Conservation (phyloP, 148 eudicot genomes). For the Rhododendron ferrugineum region DNA sequence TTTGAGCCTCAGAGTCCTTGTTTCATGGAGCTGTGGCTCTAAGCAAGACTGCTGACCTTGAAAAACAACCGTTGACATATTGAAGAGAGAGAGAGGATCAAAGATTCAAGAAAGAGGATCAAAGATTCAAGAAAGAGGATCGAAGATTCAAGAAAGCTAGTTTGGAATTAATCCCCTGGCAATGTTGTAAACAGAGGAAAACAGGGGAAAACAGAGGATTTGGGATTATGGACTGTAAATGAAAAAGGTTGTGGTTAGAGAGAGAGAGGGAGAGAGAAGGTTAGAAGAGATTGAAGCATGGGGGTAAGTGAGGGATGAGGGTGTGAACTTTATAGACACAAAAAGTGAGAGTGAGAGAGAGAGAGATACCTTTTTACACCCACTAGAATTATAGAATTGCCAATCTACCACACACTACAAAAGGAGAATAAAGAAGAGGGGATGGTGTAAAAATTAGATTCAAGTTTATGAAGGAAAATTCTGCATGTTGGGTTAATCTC, state of each 20-base stretch:
- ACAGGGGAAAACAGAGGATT: background rate
- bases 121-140: background rate
- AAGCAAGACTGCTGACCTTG: slow-evolving; percentile 28
- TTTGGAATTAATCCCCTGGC: background rate
- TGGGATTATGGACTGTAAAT: background rate
- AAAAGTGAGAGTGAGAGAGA: slow-evolving; percentile 20
- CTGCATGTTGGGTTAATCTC: background rate
- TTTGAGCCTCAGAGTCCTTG: slow-evolving; percentile 35
- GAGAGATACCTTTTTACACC: slow-evolving; percentile 14
- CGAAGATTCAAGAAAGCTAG: background rate
- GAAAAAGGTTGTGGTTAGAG: background rate
- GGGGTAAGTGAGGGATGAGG: slow-evolving; percentile 27
- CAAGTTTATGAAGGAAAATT: background rate
- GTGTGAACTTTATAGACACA: slow-evolving; percentile 45
- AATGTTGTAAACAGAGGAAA: background rate
- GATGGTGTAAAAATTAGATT: background rate
- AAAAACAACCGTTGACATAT: slow-evolving; percentile 52
- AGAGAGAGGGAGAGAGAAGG: slow-evolving; percentile 8
- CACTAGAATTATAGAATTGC: slow-evolving; percentile 13
- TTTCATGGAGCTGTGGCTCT: slow-evolving; percentile 26
- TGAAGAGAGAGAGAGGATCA: background rate
- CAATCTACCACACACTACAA: slow-evolving; percentile 6
- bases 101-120: background rate
- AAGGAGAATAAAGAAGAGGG: slow-evolving; percentile 16
- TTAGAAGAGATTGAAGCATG: slow-evolving; percentile 18